Evolutionary conservation across 225 moss, liverwort and hornwort genomes (phyloP).

Genomic region (Antitrichia curtipendula): DNA sequence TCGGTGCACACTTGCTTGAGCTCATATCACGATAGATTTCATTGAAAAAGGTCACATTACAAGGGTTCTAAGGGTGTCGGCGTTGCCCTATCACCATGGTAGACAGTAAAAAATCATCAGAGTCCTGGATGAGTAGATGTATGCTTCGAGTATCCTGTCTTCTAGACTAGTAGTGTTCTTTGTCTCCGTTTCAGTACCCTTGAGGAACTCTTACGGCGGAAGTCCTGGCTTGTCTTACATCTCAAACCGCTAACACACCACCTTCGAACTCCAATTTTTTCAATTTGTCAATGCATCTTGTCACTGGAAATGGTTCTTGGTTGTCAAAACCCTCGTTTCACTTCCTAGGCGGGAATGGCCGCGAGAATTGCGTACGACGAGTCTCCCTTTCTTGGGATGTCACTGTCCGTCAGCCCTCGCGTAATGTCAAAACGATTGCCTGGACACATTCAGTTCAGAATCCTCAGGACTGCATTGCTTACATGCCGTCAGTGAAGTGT

Average conservation of each 20-base stretch:
- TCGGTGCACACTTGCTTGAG: neutral
- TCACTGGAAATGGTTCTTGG: neutral
- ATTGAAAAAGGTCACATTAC: neutral
- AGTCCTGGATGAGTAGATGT: too few relatives aligned
- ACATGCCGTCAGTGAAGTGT: neutral
- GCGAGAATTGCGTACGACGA: neutral
- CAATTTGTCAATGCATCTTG: neutral
- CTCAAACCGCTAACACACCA: neutral
- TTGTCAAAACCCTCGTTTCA: neutral
- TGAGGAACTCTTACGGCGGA: too few relatives aligned
- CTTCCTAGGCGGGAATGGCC: neutral
- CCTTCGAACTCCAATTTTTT: neutral
- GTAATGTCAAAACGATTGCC: neutral
- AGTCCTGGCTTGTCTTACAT: too few relatives aligned
- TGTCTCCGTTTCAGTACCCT: too few relatives aligned
- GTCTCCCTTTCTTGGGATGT: neutral
- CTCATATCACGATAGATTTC: neutral
- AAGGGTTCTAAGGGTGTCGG: neutral
- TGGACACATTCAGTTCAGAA: neutral
- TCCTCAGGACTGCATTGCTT: neutral
- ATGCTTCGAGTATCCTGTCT: too few relatives aligned
- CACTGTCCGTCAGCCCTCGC: too few relatives aligned
- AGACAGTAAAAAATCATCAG: too few relatives aligned
- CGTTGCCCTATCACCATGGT: neutral
- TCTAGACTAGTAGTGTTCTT: too few relatives aligned